Percentiles rank a stretch among this genome's conserved stretches.
phyloP scores from a whole-genome alignment of 2,329 filamentous ascomycete genomes.

The Cyclaneusma minus region DNA sequence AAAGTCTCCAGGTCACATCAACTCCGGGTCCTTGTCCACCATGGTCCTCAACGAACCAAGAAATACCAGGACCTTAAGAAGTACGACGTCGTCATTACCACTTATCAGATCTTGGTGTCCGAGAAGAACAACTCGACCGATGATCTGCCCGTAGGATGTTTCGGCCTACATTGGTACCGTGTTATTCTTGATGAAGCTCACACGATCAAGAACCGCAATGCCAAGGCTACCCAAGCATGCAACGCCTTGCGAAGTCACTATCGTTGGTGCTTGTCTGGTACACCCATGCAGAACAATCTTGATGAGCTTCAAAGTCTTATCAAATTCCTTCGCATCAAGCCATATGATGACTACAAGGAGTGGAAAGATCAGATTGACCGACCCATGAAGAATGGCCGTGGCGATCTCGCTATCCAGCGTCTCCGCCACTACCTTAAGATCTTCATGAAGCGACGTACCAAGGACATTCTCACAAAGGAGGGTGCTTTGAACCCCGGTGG shows the following conservation, averaged over 20 bases:
- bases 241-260: constrained; percentile 76
- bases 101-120: constrained; percentile 87
- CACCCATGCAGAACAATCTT: constrained; percentile 95
- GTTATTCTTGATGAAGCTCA: constrained; percentile 94
- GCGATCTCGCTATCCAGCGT: constrained; percentile 74
- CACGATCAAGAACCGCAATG: constrained; percentile 95
- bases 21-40: constrained; percentile 76
- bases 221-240: constrained; percentile 86
- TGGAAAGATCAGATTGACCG: constrained; percentile 88
- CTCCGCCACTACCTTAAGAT: constrained; percentile 75
- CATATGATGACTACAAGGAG: constrained; percentile 69
- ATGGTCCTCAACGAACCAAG: constrained; percentile 76
- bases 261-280: constrained; percentile 91
- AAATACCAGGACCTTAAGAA: constrained; percentile 57
- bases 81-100: constrained; percentile 94
- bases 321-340: constrained; percentile 80
- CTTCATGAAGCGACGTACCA: constrained; percentile 98
- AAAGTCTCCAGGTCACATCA: constrained; percentile 57
- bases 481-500: constrained; percentile 67
- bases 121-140: constrained; percentile 62
- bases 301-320: constrained; percentile 92
- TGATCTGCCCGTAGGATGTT: constrained; percentile 63
- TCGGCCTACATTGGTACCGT: constrained; percentile 87
- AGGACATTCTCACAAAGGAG: constrained; percentile 85
- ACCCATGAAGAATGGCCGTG: constrained; percentile 80